Percentiles rank a stretch among this genome's conserved stretches.
These are phyloP conservation scores for Coemansia sp. DNA, from an alignment of 192 early-diverging fungal species.

Conservation along the genomic window DNA sequence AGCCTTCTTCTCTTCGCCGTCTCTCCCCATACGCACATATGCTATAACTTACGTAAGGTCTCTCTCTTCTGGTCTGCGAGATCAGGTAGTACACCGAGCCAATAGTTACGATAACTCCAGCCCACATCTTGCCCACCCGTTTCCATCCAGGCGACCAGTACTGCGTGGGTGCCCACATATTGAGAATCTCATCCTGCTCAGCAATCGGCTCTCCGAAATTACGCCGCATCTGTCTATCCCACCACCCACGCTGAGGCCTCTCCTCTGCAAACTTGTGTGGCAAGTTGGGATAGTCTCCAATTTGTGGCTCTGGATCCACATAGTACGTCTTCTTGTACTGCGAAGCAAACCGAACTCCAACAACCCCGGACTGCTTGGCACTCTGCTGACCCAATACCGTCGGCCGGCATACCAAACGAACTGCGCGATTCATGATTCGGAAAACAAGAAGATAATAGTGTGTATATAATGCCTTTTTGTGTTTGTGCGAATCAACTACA, in stretches of 20 bases:
- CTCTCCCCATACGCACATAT: not conserved
- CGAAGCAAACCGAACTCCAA: conserved; percentile 13
- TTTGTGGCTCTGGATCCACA: conserved; percentile 62
- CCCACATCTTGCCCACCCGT: conserved; percentile 55
- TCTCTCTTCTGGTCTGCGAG: conserved; percentile 51
- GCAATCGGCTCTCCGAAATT: conserved; percentile 71
- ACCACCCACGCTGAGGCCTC: conserved; percentile 63
- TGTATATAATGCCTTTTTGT: not conserved
- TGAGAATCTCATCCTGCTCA: conserved; percentile 68
- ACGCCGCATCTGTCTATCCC: conserved; percentile 68
- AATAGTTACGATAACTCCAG: conserved; percentile 51
- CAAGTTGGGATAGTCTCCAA: conserved; percentile 72
- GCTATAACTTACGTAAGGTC: conserved; percentile 51
- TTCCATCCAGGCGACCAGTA: conserved; percentile 55
- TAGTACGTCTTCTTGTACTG: conserved; percentile 39
- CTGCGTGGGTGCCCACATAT: conserved; percentile 66
- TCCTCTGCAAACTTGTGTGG: conserved; percentile 60
- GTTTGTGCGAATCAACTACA: no score
- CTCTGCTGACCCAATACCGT: no score
- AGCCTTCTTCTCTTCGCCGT: not conserved
- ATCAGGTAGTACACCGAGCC: conserved; percentile 55
- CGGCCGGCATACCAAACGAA: no score
- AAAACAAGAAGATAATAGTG: not conserved
- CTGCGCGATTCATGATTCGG: conserved; percentile 38
- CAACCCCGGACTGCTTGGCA: no score